Conservation (phyloP, 2,329 filamentous ascomycete species). For the Madurella mycetomatis region DNA sequence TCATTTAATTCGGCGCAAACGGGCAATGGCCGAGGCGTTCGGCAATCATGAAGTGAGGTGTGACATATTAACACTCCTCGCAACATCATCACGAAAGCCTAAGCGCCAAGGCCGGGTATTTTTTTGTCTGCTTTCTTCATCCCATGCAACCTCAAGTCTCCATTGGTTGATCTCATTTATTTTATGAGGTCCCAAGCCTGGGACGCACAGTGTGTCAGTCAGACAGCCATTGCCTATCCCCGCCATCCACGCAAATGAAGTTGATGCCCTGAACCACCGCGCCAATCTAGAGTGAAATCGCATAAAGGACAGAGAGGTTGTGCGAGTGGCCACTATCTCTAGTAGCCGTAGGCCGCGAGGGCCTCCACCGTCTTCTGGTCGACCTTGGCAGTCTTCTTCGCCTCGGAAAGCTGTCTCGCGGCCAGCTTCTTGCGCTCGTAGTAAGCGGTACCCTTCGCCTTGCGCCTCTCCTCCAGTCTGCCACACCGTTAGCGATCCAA, state of each 20-base stretch:
- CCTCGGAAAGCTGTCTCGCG: constrained; percentile 83
- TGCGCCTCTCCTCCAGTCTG: constrained; percentile 98
- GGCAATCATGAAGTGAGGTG: constrained; percentile 15
- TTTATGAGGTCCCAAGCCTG: constrained; percentile 29
- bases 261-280: constrained; percentile 47
- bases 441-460: constrained; percentile 98
- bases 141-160: constrained; percentile 30
- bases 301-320: constrained; percentile 45
- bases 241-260: constrained; percentile 47
- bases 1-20: constrained; percentile 25
- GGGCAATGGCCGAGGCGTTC: constrained; percentile 16
- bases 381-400: constrained; percentile 86
- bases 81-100: constrained; percentile 22
- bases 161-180: constrained; percentile 31
- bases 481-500: constrained; percentile 32
- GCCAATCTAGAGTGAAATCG: constrained; percentile 51
- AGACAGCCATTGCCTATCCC: constrained; percentile 29
- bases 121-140: constrained; percentile 25
- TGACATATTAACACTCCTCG: constrained; percentile 17
- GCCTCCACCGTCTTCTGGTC: constrained; percentile 83
- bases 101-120: constrained; percentile 27
- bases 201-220: constrained; percentile 26
- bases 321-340: constrained; percentile 39
- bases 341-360: constrained; percentile 89
- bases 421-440: constrained; percentile 99